phyloP scores from a whole-genome alignment of 768 basidiomycete genomes.

The Saitozyma podzolica region DNA sequence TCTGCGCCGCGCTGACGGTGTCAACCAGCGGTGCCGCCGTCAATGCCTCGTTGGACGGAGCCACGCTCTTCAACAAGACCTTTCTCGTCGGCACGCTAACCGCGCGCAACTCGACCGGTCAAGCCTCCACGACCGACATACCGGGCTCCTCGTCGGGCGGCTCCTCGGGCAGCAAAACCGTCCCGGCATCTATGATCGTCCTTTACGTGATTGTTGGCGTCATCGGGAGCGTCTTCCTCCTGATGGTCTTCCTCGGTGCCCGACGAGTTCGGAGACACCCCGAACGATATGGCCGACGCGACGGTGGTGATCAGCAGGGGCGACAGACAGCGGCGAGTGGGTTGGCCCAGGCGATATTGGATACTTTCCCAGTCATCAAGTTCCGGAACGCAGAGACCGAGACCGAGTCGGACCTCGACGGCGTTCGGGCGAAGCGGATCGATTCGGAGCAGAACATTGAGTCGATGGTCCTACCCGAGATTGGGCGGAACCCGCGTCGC shows the following conservation, averaged over 20 bases:
- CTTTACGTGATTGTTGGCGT: constrained; percentile 82
- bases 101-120: constrained; percentile 64
- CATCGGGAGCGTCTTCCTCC: constrained; percentile 77
- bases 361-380: constrained; percentile 92
- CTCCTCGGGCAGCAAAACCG: constrained; percentile 49
- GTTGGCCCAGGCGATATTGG: constrained; percentile 85
- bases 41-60: constrained; percentile 26
- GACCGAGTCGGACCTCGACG: constrained; percentile 10
- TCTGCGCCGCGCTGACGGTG: constrained; percentile 6
- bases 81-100: constrained; percentile 72
- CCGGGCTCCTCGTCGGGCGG: constrained; percentile 18
- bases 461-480: not conserved
- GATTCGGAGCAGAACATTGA: constrained; percentile 5
- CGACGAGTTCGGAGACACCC: constrained; percentile 81
- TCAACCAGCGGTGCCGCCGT: constrained; percentile 32
- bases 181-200: constrained; percentile 74
- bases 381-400: constrained; percentile 58
- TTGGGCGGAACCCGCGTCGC: too few species aligned
- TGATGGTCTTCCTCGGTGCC: constrained; percentile 82
- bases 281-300: constrained; percentile 78
- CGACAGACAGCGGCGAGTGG: constrained; percentile 70
- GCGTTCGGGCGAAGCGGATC: constrained; percentile 7
- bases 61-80: constrained; percentile 23
- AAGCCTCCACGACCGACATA: constrained; percentile 40
- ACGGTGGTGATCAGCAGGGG: constrained; percentile 57